Evolutionary conservation across 345 rosid genomes (phyloP), one percentile per base, ranked within the genome.

Genomic region (Excoecaria agallocha): DNA sequence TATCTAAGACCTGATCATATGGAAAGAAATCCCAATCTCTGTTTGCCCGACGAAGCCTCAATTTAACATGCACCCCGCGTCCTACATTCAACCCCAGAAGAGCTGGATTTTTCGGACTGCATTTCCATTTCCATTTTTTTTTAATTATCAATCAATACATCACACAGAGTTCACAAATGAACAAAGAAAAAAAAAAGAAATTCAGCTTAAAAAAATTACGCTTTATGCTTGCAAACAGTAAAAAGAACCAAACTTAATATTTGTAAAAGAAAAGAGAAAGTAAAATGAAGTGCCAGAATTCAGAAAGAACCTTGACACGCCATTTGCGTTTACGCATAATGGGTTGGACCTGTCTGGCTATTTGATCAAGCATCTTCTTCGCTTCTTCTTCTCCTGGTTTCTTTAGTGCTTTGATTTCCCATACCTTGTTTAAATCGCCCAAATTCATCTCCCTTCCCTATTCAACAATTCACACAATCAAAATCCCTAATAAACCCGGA

Each of bases 61-160:
- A 45, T 85, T 91, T 95, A 72, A 91, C 91, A 12, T 89, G 82
- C 48, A 86, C 80, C 43, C 98, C 96, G 0, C 80, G 82, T 79
- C 88, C 89, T 11, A 93, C 93, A 80, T 93, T 95, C 79, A 91
- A 69, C 46, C 98, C 99, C 69, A 95, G 81, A 60, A 93, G 90
- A 70, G 84, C 73, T 25, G 86, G 85, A 83, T 89, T 88, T 20
- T 70, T 89, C 8, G 98, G 95, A 76, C 99, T 94, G 77, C 78
- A 77, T 41, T 63, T 59, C 59, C 45, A 39, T 35, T 48, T 25
- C 22, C 51, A 60, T 19, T 37, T 6, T 35, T 7, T 66, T 43
- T 39, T 61, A 67, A n/a, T n/a, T n/a, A 59, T 12, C 43, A 61
- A 61, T 43, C 30, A 41, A 54, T 41, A 59, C 49, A 57, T 4